Conservation (phyloP, 2,329 filamentous ascomycete species). For the Catunica adiposa region DNA sequence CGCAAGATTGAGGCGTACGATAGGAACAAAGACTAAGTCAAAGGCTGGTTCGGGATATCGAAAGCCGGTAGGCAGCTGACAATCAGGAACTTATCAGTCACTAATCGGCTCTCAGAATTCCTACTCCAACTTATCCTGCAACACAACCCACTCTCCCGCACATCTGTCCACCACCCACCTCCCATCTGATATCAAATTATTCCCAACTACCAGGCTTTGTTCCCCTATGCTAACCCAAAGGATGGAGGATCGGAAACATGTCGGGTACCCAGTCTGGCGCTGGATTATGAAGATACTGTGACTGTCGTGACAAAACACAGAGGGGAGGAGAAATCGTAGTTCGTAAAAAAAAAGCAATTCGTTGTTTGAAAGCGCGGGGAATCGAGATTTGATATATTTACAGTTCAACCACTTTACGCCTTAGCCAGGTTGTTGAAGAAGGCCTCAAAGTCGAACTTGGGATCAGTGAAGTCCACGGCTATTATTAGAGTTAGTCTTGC, state of each 20-base stretch:
- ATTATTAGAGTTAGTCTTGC: neutral
- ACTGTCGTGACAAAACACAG: neutral
- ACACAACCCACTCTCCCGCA: neutral
- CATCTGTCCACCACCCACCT: neutral
- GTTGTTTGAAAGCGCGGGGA: slow-evolving; percentile 3
- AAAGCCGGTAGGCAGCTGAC: too few species aligned
- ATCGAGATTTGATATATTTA: slow-evolving; percentile 11
- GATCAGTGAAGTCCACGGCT: slow-evolving; percentile 48
- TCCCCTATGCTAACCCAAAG: neutral
- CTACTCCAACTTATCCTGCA: neutral
- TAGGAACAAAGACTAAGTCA: too few species aligned
- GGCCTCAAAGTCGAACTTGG: slow-evolving; percentile 87
- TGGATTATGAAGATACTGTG: slow-evolving; percentile 1
- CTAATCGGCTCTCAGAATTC: too few species aligned
- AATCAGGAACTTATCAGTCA: too few species aligned
- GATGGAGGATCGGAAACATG: slow-evolving; percentile 1
- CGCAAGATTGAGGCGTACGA: too few species aligned
- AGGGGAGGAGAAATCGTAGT: slow-evolving; percentile 1
- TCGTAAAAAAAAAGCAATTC: slow-evolving; percentile 1
- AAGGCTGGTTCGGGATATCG: too few species aligned
- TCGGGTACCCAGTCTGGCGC: slow-evolving; percentile 6
- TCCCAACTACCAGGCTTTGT: too few species aligned
- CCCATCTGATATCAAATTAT: neutral
- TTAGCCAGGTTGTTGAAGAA: slow-evolving; percentile 49
- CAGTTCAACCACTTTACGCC: slow-evolving; percentile 24